Conservation (phyloP, 2,329 filamentous ascomycete species). For the Corynespora cassiicola region DNA sequence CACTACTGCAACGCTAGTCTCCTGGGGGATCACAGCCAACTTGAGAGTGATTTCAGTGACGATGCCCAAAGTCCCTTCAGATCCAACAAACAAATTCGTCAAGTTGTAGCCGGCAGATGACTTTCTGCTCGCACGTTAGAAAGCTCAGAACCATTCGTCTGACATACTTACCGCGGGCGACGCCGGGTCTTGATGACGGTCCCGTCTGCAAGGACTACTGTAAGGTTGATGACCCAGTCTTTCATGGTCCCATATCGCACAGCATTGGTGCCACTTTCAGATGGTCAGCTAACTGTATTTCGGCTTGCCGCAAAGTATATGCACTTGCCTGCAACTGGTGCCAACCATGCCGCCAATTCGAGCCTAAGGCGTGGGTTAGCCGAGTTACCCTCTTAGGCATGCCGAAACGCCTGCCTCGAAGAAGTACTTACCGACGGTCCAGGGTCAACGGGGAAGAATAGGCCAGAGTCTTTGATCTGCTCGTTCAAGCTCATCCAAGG, state of each 20-base stretch:
- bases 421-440: slow-evolving; percentile 60
- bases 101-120: slow-evolving; percentile 85
- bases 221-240: slow-evolving; percentile 85
- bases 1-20: slow-evolving; percentile 79
- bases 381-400: slow-evolving; percentile 19
- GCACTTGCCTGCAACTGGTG: slow-evolving; percentile 64
- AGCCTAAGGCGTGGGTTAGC: slow-evolving; percentile 52
- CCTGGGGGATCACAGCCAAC: slow-evolving; percentile 76
- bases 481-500: slow-evolving; percentile 92
- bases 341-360: slow-evolving; percentile 86
- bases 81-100: slow-evolving; percentile 79
- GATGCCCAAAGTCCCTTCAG: slow-evolving; percentile 80
- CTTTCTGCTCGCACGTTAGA: slow-evolving; percentile 56
- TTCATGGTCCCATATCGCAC: slow-evolving; percentile 87
- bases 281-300: slow-evolving; percentile 36
- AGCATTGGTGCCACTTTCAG: slow-evolving; percentile 74
- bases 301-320: background rate
- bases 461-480: slow-evolving; percentile 71
- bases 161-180: slow-evolving; percentile 63
- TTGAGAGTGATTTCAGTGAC: slow-evolving; percentile 86
- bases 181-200: slow-evolving; percentile 79
- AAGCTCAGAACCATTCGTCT: background rate
- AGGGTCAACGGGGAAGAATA: slow-evolving; percentile 93
- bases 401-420: slow-evolving; percentile 9
- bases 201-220: slow-evolving; percentile 80